Base-by-base conservation (phyloP, 177 flowering plant genomes). In the Vitis hybrid region DNA sequence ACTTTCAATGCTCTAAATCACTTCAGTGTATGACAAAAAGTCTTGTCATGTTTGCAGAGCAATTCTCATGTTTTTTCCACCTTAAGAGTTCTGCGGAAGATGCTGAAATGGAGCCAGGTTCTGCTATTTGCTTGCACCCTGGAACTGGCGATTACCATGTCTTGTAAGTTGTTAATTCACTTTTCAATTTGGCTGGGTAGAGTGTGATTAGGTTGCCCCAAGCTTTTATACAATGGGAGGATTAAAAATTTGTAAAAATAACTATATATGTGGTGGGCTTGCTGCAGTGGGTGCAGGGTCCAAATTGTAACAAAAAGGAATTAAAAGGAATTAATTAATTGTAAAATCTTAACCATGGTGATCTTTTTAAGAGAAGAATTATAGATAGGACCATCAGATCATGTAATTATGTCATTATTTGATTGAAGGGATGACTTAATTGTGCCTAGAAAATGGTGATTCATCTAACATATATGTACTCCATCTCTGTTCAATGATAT, bases 101-200 rank as follows among this genome's bases (percentile, higher is more conserved):
- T 58, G 54, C 77, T 66, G 76, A 86, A 38, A 59, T 50, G 38
- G 94, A 89, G 70, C 65, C 77, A 13, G 75, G 76, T 72, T 86
- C 92, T 69, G 81, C 88, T 31, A 75, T 92, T 79, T 83, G 82
- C 78, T 84, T 94, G 85, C 86, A 66, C 28, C 83, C 97, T 52
- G 93, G 96, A 84, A 82, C 83, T 76, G 89, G 92, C 2, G 92
- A 85, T 66, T 86, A 87, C 76, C 95, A 90, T 80, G 85, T 89
- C 64, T 92, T 92, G 97, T 94, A 85, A 89, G 97, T 81, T 73
- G 10, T 53, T 28, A 61, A 18, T 59, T 47, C 20, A 51, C 70
- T 69, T 71, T 50, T 50, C 19, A 14, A 22, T 53, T 67, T 6
- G n/a, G 64, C 64, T 49, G 11, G 11, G 22, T 47, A 54, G 47